Evolutionary conservation across 805 yeast species (phyloP).

Genomic region (Candida ulmi): DNA sequence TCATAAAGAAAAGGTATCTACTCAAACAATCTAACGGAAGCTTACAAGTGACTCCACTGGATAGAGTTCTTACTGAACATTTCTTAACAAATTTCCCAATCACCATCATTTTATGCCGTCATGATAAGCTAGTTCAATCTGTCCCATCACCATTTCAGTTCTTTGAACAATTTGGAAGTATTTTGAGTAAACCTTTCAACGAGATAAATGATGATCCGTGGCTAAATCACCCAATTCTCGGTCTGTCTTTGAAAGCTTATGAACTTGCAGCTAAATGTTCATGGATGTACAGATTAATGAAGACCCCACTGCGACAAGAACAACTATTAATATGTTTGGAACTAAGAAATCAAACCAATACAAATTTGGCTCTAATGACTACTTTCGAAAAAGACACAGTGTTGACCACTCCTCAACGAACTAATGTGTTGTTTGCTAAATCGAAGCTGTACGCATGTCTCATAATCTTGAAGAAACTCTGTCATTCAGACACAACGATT

Average conservation of each 20-base stretch:
- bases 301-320: constrained; percentile 11
- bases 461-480: constrained; percentile 14
- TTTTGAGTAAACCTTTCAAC: constrained; percentile 9
- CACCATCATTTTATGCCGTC: constrained; percentile 21
- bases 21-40: constrained; percentile 1
- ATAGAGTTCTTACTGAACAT: constrained; percentile 18
- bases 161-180: constrained; percentile 17
- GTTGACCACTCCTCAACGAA: constrained; percentile 7
- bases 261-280: constrained; percentile 17
- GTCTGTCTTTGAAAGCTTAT: constrained; percentile 13
- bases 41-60: constrained; percentile 11
- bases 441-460: constrained; percentile 11
- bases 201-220: constrained; percentile 11
- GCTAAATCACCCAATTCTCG: constrained; percentile 21
- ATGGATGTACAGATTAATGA: constrained; percentile 18
- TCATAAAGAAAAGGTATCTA: constrained; percentile 18
- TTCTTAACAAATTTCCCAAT: constrained; percentile 21
- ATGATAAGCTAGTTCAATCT: constrained; percentile 12
- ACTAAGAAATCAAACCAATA: constrained; percentile 4
- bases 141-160: constrained; percentile 22
- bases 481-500: constrained; percentile 6
- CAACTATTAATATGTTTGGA: constrained; percentile 5
- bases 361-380: not conserved
- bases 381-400: not conserved
- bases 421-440: constrained; percentile 13